Evolutionary conservation across 2,329 filamentous ascomycete genomes (phyloP).

Genomic region (Fusarium guadeloupense): DNA sequence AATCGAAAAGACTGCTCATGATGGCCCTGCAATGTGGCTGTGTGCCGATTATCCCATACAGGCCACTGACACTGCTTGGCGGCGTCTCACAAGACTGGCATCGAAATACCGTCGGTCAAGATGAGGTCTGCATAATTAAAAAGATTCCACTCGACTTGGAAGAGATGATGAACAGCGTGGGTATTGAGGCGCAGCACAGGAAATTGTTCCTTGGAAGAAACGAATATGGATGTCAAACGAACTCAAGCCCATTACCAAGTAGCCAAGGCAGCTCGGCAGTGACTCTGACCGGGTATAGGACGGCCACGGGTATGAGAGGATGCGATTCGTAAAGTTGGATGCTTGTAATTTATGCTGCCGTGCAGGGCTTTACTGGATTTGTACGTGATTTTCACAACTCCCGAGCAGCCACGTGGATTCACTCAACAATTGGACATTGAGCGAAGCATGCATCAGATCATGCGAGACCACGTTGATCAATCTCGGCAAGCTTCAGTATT

Average conservation of each 20-base stretch:
- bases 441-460: conserved; percentile 5
- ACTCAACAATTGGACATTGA: neutral
- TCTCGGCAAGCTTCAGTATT: neutral
- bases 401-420: conserved; percentile 21
- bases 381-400: conserved; percentile 18
- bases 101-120: conserved; percentile 15
- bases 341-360: neutral
- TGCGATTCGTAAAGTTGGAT: conserved; percentile 13
- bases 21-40: conserved; percentile 25
- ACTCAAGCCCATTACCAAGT: neutral
- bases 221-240: neutral
- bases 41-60: conserved; percentile 39
- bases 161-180: neutral
- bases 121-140: neutral
- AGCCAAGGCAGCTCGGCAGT: neutral
- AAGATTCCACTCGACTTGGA: conserved; percentile 7
- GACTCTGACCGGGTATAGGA: conserved; percentile 10
- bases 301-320: neutral
- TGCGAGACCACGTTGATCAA: neutral
- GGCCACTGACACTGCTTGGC: conserved; percentile 37
- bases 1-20: conserved; percentile 27
- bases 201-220: conserved; percentile 2
- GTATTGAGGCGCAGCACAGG: neutral
- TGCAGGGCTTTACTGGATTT: conserved; percentile 14
- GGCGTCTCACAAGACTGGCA: conserved; percentile 16